Conservation (phyloP, 371 early-diverging fungal genomes). For the Saksenaea oblongispora region DNA sequence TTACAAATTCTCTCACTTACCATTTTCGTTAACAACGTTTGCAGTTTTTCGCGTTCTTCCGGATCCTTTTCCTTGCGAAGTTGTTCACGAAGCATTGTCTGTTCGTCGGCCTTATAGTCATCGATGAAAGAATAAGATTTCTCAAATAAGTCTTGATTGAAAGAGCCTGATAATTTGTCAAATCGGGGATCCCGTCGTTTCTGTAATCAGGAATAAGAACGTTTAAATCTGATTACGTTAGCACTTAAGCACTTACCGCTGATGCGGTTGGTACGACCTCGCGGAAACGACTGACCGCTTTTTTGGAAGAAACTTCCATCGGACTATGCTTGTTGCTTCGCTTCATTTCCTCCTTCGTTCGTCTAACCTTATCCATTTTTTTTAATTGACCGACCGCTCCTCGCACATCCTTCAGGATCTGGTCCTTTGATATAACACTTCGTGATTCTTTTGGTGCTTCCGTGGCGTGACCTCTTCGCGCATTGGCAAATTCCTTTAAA, state of each 20-base stretch:
- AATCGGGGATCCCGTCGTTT: conserved; percentile 89
- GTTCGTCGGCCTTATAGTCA: conserved; percentile 73
- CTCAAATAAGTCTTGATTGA: conserved; percentile 85
- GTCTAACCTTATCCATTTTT: conserved; percentile 37
- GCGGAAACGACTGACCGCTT: conserved; percentile 76
- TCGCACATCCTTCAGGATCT: conserved; percentile 40
- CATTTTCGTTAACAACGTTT: conserved; percentile 55
- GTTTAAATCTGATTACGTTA: neutral
- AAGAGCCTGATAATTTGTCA: conserved; percentile 79
- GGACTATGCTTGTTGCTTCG: conserved; percentile 63
- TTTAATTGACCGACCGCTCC: conserved; percentile 36
- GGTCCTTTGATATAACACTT: conserved; percentile 24
- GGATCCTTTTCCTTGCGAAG: conserved; percentile 65
- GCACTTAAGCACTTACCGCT: conserved; percentile 34
- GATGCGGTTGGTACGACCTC: conserved; percentile 69
- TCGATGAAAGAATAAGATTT: conserved; percentile 83
- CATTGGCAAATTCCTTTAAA: conserved; percentile 51
- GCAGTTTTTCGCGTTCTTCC: conserved; percentile 50
- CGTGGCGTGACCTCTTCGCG: conserved; percentile 6
- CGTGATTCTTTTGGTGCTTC: conserved; percentile 21
- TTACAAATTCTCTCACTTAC: conserved; percentile 27
- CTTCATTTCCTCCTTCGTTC: conserved; percentile 50
- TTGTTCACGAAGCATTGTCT: conserved; percentile 61
- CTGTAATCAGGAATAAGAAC: conserved; percentile 19
- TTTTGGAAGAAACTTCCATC: conserved; percentile 79